Evolutionary conservation across 148 eudicot genomes (phyloP), one percentile per base, ranked within the genome.

Genomic region (Camellia lanceoleosa): DNA sequence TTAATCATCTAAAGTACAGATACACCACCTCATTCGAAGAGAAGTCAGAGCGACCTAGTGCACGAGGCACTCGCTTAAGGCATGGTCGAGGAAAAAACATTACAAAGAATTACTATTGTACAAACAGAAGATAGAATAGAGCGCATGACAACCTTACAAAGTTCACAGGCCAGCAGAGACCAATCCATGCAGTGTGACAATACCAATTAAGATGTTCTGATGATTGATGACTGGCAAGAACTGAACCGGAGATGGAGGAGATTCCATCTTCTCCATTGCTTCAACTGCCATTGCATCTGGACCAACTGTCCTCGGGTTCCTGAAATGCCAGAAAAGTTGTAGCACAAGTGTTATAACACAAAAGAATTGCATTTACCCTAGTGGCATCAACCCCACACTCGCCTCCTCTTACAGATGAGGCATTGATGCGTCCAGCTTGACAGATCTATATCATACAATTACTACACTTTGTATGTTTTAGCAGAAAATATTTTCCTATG

Each of bases 201-300:
- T 96, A 46, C 99, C 99, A 67, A 93, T 91, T 82, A 95, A 75
- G 68, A 89, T 49, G 66, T 85, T 90, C 51, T 85, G 84, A 55
- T 85, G 81, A 63, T 85, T 80, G 8, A 93, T 80, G 18, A 96
- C 99, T 0, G 99, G 99, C 85, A 96, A 84, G 86, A 96, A 96
- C 81, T 96, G 97, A 66, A 95, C 98, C 1, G 99, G 97, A 13
- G 99, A 96, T 58, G 99, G 99, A 3, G 98, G 97, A 64, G 97
- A 83, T 73, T 96, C 99, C 98, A 96, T 96, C 88, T 85, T 93
- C 86, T 90, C 85, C 98, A 96, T 96, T 71, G 99, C 99, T 71
- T 91, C 95, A 30, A 90, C 99, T 16, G 98, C 99, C 99, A 96
- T 96, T 72, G 93, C 90, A 43, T 91, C 92, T 3, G 97, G 95